Evolutionary conservation across 1,284 basidiomycete genomes (phyloP), one percentile per base, ranked within the genome.

Genomic region (Pisolithus thermaeus): DNA sequence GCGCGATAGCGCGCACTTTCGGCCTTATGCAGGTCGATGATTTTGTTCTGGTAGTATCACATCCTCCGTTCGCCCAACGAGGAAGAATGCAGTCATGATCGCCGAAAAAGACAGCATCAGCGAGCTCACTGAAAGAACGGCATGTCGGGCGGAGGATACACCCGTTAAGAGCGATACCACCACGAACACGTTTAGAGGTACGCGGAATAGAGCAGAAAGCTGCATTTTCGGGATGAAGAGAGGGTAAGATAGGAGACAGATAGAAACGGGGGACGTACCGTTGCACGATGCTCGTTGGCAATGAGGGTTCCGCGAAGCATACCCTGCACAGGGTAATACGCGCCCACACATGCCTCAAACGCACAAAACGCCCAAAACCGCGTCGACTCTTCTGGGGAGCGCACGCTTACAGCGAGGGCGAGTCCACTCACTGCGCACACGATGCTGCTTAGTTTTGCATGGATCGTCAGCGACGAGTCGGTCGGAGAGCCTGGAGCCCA

Each of bases 251-350:
- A 51, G 25, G 16, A 5, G 27, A 32, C 6, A 44, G 25, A 27
- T 0, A 7, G 25, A n/a, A 27, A 7, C 6, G 44, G 22, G 32
- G 48, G 12, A 67, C 79, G 60, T 53, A 88, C 85, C 45, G 85
- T 88, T 1, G 87, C 85, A 16, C 86, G 77, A 57, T 86, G 79
- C 60, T 87, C 84, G 56, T 89, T 81, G 1, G 81, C 73, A n/a
- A 89, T 81, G 50, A 89, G 67, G 1, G 75, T 73, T 32, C 84
- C 83, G 36, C 83, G 75, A 20, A 89, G 67, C 75, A 85, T 87
- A n/a, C 85, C 87, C 55, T 87, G 83, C 30, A 86, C 78, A 11
- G 87, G 86, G 61, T 87, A 88, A 60, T 88, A 87, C 77, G 87
- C 79, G 38, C 87, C 87, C 4, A 87, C 86, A 59, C 83, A 87